A percentile compares a stretch with the other conserved stretches of the same genome.
phyloP scores from a whole-genome alignment of 169 alveolate species.

The Babesia gibsoni region DNA sequence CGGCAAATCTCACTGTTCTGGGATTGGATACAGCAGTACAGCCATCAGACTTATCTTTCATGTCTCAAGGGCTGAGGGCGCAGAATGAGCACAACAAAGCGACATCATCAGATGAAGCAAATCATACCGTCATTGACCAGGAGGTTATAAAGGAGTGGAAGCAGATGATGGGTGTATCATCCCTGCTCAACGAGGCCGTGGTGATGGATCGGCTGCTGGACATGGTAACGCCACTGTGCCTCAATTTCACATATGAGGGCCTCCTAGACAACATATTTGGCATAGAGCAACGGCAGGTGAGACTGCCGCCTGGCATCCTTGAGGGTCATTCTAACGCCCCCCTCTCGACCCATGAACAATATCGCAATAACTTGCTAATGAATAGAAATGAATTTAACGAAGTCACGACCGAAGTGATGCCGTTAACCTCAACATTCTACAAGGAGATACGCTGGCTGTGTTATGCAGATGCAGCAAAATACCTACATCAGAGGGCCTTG shows the following conservation, averaged over 20 bases:
- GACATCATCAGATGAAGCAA: background rate
- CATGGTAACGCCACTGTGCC: constrained; percentile 61
- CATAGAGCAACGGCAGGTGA: background rate
- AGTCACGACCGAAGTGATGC: background rate
- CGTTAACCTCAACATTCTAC: constrained; percentile 64
- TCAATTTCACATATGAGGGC: constrained; percentile 60
- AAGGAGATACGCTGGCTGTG: constrained; percentile 74
- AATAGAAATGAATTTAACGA: background rate
- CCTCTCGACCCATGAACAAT: constrained; percentile 6
- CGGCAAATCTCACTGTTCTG: constrained; percentile 45
- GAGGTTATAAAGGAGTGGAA: background rate
- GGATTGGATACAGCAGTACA: constrained; percentile 4
- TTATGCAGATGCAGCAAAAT: constrained; percentile 77
- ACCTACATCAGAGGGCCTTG: constrained; percentile 81
- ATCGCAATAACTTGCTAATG: background rate
- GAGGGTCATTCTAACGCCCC: constrained; percentile 34
- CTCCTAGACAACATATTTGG: constrained; percentile 55
- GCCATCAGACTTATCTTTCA: constrained; percentile 12
- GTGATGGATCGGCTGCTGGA: constrained; percentile 54
- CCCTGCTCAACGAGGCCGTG: constrained; percentile 17
- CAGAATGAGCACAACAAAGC: background rate
- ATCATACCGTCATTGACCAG: background rate
- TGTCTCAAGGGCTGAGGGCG: background rate
- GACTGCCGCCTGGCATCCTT: constrained; percentile 27
- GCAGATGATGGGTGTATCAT: background rate